phyloP scores from a whole-genome alignment of 2,329 filamentous ascomycete genomes.

The Colletotrichum scovillei region DNA sequence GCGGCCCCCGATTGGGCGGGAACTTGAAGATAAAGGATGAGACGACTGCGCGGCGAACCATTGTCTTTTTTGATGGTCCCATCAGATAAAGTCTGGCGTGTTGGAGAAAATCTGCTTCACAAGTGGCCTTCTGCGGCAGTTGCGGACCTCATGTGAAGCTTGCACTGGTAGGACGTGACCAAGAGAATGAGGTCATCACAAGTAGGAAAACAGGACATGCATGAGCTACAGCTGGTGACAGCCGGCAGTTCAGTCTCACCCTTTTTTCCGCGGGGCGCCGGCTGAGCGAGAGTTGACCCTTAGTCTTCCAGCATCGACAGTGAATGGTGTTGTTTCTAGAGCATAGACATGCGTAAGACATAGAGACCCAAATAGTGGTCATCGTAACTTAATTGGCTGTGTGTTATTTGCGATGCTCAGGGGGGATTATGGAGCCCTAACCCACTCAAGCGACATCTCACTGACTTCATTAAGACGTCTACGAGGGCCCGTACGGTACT shows the following conservation, averaged over 20 bases:
- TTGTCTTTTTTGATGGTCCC: constrained; percentile 1
- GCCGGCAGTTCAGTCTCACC: background rate
- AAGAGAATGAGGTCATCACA: constrained; percentile 17
- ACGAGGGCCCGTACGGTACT: background rate
- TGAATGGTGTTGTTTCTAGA: background rate
- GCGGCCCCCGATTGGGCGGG: constrained; percentile 49
- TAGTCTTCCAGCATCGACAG: background rate
- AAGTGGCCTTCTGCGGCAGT: background rate
- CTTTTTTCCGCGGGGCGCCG: too few species aligned
- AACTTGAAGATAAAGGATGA: constrained; percentile 64
- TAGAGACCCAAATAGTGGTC: background rate
- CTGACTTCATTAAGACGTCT: background rate
- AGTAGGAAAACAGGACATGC: background rate
- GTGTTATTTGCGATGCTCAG: background rate
- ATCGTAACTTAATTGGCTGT: background rate
- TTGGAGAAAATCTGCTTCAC: background rate
- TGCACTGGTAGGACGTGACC: background rate
- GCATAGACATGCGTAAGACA: background rate
- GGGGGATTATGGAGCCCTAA: background rate
- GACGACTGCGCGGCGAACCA: constrained; percentile 52
- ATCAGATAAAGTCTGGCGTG: background rate
- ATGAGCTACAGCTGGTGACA: background rate
- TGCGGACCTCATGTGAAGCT: background rate
- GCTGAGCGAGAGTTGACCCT: background rate
- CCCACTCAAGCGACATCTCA: background rate